Evolutionary conservation across 305 asterid species (phyloP), one percentile per base, ranked within the genome.

Genomic region (Caryopteris hybrid): DNA sequence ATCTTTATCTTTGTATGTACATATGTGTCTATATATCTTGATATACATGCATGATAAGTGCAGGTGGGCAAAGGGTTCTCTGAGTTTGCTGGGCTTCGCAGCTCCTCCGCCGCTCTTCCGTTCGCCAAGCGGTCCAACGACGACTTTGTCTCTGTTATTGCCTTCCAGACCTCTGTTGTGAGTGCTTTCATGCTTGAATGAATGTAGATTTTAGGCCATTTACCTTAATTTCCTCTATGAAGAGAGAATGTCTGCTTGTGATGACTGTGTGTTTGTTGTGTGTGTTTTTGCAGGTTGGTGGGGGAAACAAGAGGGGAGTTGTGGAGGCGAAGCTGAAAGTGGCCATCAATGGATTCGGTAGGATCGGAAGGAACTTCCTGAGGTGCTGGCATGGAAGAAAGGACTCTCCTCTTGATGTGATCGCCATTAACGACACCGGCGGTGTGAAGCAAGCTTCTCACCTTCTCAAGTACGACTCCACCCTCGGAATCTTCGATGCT

Each of bases 311-410:
- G 83, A 86, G 80, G 53, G 85, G 76, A 47, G 93, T 84, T 21
- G 88, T 84, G 12, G 96, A 90, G 81, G 98, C 98, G 2, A 90
- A 92, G 80, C 75, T 90, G 46, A 90, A 90, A 73, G 98, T 92
- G 51, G 98, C 98, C 12, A 92, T 92, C 72, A 92, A 90, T 57
- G 98, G 98, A 54, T 92, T 92, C 27, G 98, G 98, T 0, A 78
- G 98, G 54, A 90, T 92, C 6, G 98, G 97, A 22, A 85, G 98
- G 79, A 92, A 92, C 81, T 92, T 92, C 82, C 70, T 92, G 86
- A 78, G 97, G 78, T 92, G 98, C 50, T 90, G 97, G 98, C 96
- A 92, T 54, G 98, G 97, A 7, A 83, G 97, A 56, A 92, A 92
- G 68, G 96, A 89, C 80, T 89, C 97, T 16, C 95, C 93, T 3